A percentile compares a stretch with the other conserved stretches of the same genome.
phyloP scores from a whole-genome alignment of 2,329 filamentous ascomycete genomes.

The Claviceps digitariae region DNA sequence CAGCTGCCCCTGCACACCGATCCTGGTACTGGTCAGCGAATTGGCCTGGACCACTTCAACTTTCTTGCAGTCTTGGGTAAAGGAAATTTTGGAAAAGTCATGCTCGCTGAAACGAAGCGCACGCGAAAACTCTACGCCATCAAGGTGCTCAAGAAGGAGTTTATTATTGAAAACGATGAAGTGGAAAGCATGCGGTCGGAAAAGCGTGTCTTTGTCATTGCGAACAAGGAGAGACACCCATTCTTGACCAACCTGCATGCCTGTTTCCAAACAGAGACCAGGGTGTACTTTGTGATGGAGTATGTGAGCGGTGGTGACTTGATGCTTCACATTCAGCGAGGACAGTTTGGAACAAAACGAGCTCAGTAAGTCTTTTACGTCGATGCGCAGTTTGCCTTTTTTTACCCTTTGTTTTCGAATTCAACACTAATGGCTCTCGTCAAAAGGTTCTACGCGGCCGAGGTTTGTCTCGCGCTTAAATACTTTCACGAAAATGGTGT shows the following conservation, averaged over 20 bases:
- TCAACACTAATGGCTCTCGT: not conserved
- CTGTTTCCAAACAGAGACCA: constrained; percentile 96
- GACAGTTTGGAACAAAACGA: constrained; percentile 88
- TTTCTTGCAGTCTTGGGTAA: constrained; percentile 97
- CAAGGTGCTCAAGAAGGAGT: constrained; percentile 98
- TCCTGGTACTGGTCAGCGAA: constrained; percentile 64
- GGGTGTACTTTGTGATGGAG: constrained; percentile 99
- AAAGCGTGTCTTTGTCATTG: constrained; percentile 92
- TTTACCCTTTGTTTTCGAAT: constrained; percentile 3
- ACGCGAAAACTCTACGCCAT: constrained; percentile 90
- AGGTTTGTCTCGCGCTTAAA: constrained; percentile 92
- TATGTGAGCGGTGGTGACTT: constrained; percentile 97
- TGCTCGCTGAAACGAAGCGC: constrained; percentile 94
- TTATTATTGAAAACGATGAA: constrained; percentile 99
- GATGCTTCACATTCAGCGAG: constrained; percentile 97
- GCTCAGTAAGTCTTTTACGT: constrained; percentile 59
- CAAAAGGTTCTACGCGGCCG: constrained; percentile 80
- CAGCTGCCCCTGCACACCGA: constrained; percentile 57
- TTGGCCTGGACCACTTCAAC: constrained; percentile 97
- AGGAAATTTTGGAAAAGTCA: constrained; percentile 99
- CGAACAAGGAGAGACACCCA: constrained; percentile 91
- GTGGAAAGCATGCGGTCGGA: constrained; percentile 96
- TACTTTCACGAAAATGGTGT: constrained; percentile 99
- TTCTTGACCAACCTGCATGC: constrained; percentile 92
- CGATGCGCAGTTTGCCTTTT: not conserved